Conservation (phyloP, 2,329 filamentous ascomycete species). For the Leptographium wingfieldii region DNA sequence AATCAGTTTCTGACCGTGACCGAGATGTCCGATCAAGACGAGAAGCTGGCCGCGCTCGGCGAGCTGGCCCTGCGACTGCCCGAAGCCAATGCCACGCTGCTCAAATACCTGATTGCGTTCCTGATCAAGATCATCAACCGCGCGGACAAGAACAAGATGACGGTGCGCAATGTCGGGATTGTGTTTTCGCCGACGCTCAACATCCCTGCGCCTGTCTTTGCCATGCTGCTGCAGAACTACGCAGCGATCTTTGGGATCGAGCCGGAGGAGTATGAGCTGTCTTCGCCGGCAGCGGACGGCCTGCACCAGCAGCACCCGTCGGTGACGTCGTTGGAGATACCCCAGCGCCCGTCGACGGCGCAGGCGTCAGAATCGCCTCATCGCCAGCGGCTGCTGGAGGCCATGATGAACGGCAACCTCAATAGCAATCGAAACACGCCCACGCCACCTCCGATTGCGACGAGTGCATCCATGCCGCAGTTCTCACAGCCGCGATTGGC, state of each 20-base stretch:
- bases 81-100: slow-evolving; percentile 63
- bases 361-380: slow-evolving; percentile 38
- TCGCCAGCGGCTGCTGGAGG: slow-evolving; percentile 33
- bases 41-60: slow-evolving; percentile 67
- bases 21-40: slow-evolving; percentile 59
- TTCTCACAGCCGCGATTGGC: slow-evolving; percentile 18
- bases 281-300: slow-evolving; percentile 25
- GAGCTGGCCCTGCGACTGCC: slow-evolving; percentile 72
- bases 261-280: slow-evolving; percentile 50
- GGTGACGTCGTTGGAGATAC: slow-evolving; percentile 18
- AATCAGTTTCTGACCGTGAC: slow-evolving; percentile 76
- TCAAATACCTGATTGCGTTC: slow-evolving; percentile 78
- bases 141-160: slow-evolving; percentile 91
- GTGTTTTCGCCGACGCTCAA: slow-evolving; percentile 96
- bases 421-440: slow-evolving; percentile 25
- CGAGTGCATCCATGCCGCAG: slow-evolving; percentile 7
- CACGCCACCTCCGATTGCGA: slow-evolving; percentile 32
- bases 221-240: slow-evolving; percentile 85
- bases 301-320: slow-evolving; percentile 13
- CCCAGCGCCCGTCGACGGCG: slow-evolving; percentile 36
- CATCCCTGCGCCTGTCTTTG: slow-evolving; percentile 89
- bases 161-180: slow-evolving; percentile 90
- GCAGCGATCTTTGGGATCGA: slow-evolving; percentile 68
- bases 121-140: slow-evolving; percentile 89
- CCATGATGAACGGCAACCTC: slow-evolving; percentile 14